Conservation (phyloP, 441 rosid genomes). For the Metrosideros polymorpha region DNA sequence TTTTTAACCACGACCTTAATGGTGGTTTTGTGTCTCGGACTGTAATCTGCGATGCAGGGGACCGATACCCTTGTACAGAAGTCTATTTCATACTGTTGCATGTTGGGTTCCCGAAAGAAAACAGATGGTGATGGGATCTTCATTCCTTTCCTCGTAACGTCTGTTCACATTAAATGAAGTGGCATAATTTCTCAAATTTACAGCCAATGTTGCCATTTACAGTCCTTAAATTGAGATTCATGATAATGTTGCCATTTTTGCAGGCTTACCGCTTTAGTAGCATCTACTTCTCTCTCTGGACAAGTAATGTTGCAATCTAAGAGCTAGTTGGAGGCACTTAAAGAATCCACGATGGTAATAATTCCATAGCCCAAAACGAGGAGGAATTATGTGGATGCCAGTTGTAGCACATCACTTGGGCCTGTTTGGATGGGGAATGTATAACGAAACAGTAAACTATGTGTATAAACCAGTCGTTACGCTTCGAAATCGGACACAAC, state of each 20-base stretch:
- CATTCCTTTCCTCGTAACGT: no score
- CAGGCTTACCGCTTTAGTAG: not conserved
- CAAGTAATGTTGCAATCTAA: not conserved
- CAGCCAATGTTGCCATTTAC: no score
- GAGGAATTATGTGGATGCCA: not conserved
- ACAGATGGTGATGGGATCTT: no score
- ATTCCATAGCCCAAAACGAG: not conserved
- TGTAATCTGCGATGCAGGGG: not conserved
- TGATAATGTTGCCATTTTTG: not conserved
- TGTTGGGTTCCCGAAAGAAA: not conserved
- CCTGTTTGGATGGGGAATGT: not conserved
- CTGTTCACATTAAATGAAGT: no score
- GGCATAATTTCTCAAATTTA: no score
- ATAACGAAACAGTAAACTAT: not conserved
- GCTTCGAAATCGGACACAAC: not conserved
- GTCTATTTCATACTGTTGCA: not conserved
- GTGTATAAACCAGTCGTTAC: not conserved
- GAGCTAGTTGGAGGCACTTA: not conserved
- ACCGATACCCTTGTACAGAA: not conserved
- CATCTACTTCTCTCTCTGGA: not conserved
- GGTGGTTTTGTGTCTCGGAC: not conserved
- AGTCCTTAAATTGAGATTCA: not conserved
- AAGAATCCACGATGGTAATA: not conserved
- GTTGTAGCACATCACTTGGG: not conserved
- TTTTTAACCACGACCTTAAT: not conserved